These are phyloP conservation scores for Trametes versicolor DNA, from an alignment of 1,284 basidiomycete species.

Conservation along the genomic window DNA sequence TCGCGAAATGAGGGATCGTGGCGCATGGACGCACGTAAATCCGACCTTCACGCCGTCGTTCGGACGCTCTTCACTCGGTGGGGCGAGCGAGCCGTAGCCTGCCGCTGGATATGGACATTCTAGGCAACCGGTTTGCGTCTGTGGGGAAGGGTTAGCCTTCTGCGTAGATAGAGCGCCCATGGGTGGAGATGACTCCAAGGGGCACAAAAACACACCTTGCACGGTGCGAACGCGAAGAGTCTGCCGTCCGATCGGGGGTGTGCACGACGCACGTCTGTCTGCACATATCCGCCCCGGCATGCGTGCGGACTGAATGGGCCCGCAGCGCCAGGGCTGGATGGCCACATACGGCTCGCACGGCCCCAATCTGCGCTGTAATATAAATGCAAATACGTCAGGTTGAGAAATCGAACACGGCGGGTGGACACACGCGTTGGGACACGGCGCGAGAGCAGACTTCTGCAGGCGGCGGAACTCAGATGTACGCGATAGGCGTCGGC, in stretches of 20 bases:
- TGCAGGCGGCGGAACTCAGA: slow-evolving; percentile 29
- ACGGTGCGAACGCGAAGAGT: slow-evolving; percentile 4
- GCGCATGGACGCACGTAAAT: slow-evolving; percentile 27
- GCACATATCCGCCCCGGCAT: slow-evolving; percentile 10
- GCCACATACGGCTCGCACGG: slow-evolving; percentile 20
- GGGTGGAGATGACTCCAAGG: slow-evolving; percentile 26
- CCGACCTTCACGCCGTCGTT: slow-evolving; percentile 9
- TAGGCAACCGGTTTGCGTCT: slow-evolving; percentile 3
- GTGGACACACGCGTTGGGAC: slow-evolving; percentile 13
- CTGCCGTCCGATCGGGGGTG: slow-evolving; percentile 17
- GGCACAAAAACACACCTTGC: slow-evolving; percentile 7
- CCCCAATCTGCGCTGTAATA: slow-evolving; percentile 18
- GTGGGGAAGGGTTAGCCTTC: slow-evolving; percentile 15
- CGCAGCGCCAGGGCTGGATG: slow-evolving; percentile 23
- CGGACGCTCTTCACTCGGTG: not conserved
- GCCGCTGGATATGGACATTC: slow-evolving; percentile 11
- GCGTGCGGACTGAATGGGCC: slow-evolving; percentile 20
- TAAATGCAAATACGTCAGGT: slow-evolving; percentile 24
- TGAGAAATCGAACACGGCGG: slow-evolving; percentile 14
- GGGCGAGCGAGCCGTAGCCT: slow-evolving; percentile 2
- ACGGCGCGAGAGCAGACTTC: slow-evolving; percentile 4
- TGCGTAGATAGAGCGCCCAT: slow-evolving; percentile 10
- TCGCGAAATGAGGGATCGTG: slow-evolving; percentile 14
- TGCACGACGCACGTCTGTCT: slow-evolving; percentile 8
- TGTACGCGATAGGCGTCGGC: slow-evolving; percentile 32